Base-by-base conservation (phyloP, 768 basidiomycete species). In the Pisolithus orientalis region DNA sequence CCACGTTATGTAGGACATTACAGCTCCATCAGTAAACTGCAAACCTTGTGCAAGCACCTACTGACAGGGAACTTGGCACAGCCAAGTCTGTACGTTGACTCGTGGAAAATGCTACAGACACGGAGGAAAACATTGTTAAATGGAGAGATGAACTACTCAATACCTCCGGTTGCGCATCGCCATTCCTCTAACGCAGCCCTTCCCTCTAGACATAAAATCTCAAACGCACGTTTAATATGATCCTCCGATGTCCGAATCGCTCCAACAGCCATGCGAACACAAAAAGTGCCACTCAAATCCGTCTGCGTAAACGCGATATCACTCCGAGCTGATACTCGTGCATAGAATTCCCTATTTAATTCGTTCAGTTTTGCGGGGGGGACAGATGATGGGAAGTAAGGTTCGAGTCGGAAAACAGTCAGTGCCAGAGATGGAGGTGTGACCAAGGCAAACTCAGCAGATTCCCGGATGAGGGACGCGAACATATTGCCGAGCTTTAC, bases 221-320 rank as follows among this genome's bases (percentile, higher is more conserved):
- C 70, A 73, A 79, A 92, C 0, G 85, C 86, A 6, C 65, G 59
- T 31, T 71, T 62, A 6, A 95, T 76, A 64, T 94, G 85, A 11
- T 62, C 62, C 62, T 80, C 78, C 39, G 77, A 75, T 5, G 92
- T 94, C 39, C 78, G 70, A 38, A 77, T 71, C 2, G 86, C 81
- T 0, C 94, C 94, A 21, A 93, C 75, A 1, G 85, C 89, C 31
- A 94, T 71, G 1, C 94, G 77, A 25, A 95, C 73, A 62, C 90
- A 93, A 56, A 82, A 80, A 9, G 77, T 74, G 1, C 83, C 86
- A 50, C 87, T 84, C 25, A 96, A 66, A 37, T 77, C 76, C 0
- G 93, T 94, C 63, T 86, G 87, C 6, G 92, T 93, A 32, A 96
- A 68, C 50, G 81, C 72, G 45, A 95, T 79, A 56, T 90, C 82